Base-by-base conservation (phyloP, 805 yeast genomes). In the Komagataella ulmi region DNA sequence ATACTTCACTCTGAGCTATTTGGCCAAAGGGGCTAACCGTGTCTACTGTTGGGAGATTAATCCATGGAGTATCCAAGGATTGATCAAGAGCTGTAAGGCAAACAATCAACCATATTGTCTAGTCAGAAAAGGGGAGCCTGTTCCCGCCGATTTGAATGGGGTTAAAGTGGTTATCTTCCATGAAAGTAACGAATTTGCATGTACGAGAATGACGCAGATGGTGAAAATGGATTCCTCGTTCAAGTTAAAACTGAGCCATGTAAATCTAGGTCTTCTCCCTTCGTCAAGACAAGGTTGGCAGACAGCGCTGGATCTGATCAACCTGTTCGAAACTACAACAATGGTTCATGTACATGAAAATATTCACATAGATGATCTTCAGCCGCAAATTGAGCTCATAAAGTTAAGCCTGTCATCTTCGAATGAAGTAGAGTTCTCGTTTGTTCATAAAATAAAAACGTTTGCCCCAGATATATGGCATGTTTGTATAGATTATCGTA, bases 381-480 rank as follows among this genome's bases (percentile, higher is more conserved):
- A 63, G 0, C 36, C 51, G 1, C 68, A 77, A 60, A 48, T 53
- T 14, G 47, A 51, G 1, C 54, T 56, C 3, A 62, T 68, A 2
- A 46, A 47, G 2, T 51, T 47, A 24, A 17, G n/a, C 6, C n/a
- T 55, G 24, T 4, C 45, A 6, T 17, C 52, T 14, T 46, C 3
- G 6, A n/a, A n/a, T 46, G 17, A 24, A 44, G 56, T 60, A 1
- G 52, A 48, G 6, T 65, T 64, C 8, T 7, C 58, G 1, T 81
- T 78, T 54, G 54, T 82, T 7, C 88, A 85, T 55, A 76, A 70
- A 56, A 85, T 88, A 52, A 88, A 88, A 66, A 85, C 91, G 0
- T 88, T 81, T 71, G 95, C 96, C 0, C 96, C 96, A 0, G 91
- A 84, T 49, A 80, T 88, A 1, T 83, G 86, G 83, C 96, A 88